Base-by-base conservation (phyloP, 495 filamentous ascomycete genomes). In the Aspergillus heteromorphus region DNA sequence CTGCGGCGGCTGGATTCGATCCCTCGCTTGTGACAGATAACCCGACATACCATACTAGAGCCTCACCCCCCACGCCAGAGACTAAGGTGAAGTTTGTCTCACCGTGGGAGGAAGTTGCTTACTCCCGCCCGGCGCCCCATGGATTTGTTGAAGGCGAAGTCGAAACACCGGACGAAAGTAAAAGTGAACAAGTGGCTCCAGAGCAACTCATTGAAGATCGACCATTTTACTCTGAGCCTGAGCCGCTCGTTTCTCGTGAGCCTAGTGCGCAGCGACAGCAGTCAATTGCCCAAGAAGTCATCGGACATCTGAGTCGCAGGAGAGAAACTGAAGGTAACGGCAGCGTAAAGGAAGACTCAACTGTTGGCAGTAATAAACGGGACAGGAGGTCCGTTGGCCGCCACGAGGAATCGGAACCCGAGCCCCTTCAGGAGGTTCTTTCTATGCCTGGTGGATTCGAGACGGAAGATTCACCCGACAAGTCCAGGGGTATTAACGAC, bases 21-120 rank as follows among this genome's bases (percentile, higher is more conserved):
- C 82, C 86, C 18, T 79, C 87, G 21, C 81, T 89, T 53, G 81
- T 90, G 13, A 82, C 86, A 19, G 73, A 88, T 49, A 77, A 90
- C 58, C 79, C 81, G 0, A 72, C 62, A 1, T 90, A 82, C 52
- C 81, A 82, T 42, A 76, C 75, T 19, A 80, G 85, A 17, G 79
- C 82, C 40, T 87, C 86, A 0, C 85, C 85, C 2, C 84, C 84
- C 6, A 76, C 79, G 7, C 81, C 84, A 1, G 79, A 82, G 45
- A 77, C 80, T 14, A 61, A 67, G 18, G 60, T 56, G 1, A 29
- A 60, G 2, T 82, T 81, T 56, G 66, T 67, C 43, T 62, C 73
- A 3, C 75, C 76, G 4, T 76, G 69, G 48, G 72, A 72, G 1
- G 77, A 79, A 60, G 70, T 17, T 25, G 20, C 69, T 2, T 64